Base-by-base conservation (phyloP, 2,329 filamentous ascomycete species). In the Aspergillus tanneri region DNA sequence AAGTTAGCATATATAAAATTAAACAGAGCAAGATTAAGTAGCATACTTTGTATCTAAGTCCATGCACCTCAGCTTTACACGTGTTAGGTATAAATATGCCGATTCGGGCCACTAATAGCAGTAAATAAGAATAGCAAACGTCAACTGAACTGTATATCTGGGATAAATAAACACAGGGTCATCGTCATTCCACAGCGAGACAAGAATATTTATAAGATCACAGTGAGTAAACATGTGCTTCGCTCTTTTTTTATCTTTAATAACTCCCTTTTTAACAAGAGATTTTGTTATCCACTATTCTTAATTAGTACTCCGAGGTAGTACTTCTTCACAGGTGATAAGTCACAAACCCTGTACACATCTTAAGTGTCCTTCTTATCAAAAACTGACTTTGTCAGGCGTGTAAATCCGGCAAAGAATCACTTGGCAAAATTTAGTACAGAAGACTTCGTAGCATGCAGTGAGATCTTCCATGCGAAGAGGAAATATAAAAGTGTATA, bases 61-160 rank as follows among this genome's bases (percentile, higher is more conserved):
- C 36, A 45, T 37, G 37, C 23, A 45, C 24, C 14, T 52, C 49
- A 45, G 19, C 28, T 30, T 52, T 52, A 2, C 35, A 52, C 10
- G 24, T 52, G 36, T 52, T 36, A 21, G 49, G 49, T 52, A 52
- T 48, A 36, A 48, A 52, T 21, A 24, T 48, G 45, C 49, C 41
- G 37, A 52, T 52, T 16, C 49, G 44, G 3, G 46, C 46, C 5
- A 40, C 43, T 4, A 36, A 36, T 52, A 48, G 23, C 41, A 52
- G 36, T 52, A 46, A 40, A 52, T 48, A 5, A 43, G 25, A 12
- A 48, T 48, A 19, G n/a, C 35, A 28, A 52, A 48, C 43, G 37
- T 42, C 18, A 52, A 32, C 41, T 52, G 45, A 21, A 52, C 41
- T 40, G 40, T 52, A 25, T 52, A 47, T 19, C 49, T 42, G 7